Evolutionary conservation across 768 basidiomycete species (phyloP).

Genomic region (Postia placenta): DNA sequence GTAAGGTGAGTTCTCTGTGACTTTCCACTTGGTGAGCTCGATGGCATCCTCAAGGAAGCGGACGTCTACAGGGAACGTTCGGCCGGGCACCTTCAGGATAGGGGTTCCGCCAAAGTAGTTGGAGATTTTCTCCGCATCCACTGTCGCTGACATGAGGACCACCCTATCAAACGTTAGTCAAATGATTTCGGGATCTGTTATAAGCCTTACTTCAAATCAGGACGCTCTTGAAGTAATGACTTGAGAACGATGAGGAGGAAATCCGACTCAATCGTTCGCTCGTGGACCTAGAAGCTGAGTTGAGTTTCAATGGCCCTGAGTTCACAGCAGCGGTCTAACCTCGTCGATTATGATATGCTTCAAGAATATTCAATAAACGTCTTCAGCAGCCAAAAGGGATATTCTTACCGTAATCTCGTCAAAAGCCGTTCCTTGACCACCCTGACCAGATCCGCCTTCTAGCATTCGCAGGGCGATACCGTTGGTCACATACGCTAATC

Average conservation of each 20-base stretch:
- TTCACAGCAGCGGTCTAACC: slow-evolving; percentile 30
- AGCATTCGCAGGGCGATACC: slow-evolving; percentile 96
- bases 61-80: slow-evolving; percentile 89
- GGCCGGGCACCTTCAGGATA: slow-evolving; percentile 81
- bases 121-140: slow-evolving; percentile 88
- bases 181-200: neutral
- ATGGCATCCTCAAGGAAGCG: slow-evolving; percentile 89
- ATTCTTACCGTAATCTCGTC: slow-evolving; percentile 88
- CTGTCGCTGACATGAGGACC: slow-evolving; percentile 94
- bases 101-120: slow-evolving; percentile 84
- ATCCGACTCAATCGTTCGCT: slow-evolving; percentile 95
- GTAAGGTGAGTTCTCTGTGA: slow-evolving; percentile 77
- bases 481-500: slow-evolving; percentile 82
- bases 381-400: neutral
- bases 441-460: slow-evolving; percentile 72
- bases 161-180: slow-evolving; percentile 42
- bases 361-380: neutral
- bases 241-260: slow-evolving; percentile 93
- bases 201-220: slow-evolving; percentile 73
- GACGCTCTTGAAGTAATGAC: slow-evolving; percentile 65
- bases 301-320: neutral
- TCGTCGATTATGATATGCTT: slow-evolving; percentile 96
- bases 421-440: slow-evolving; percentile 72
- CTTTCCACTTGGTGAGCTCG: slow-evolving; percentile 71
- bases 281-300: slow-evolving; percentile 61